Evolutionary conservation across 1,139 yeast species (phyloP), one percentile per base, ranked within the genome.

Genomic region (Lodderomyces orthopsilosis): DNA sequence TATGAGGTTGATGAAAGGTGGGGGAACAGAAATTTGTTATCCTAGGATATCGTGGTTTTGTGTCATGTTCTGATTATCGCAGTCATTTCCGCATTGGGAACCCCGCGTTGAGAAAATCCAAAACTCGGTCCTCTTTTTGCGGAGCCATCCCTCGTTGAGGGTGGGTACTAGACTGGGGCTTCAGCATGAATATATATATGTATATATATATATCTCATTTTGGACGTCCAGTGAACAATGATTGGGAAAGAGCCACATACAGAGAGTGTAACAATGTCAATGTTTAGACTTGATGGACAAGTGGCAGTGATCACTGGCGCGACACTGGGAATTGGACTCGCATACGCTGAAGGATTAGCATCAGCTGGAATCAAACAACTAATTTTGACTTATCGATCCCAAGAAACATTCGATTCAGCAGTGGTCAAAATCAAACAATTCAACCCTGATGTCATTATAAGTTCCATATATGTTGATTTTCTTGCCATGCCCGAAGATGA

Each of bases 241-340:
- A n/a, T n/a, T n/a, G n/a, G n/a, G n/a, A n/a, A n/a, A n/a, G n/a
- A n/a, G n/a, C n/a, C n/a, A n/a, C n/a, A n/a, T n/a, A n/a, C n/a
- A n/a, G n/a, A n/a, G n/a, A n/a, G n/a, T n/a, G n/a, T n/a, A n/a
- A n/a, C n/a, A 14, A 30, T 30, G 35, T 43, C 36, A 13, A 51
- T 62, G 40, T 65, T 65, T 48, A 62, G 67, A 15, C 59, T 65
- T 45, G 57, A 62, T 46, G 63, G 63, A n/a, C 61, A 62, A 48
- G 70, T 65, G 22, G 66, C 69, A 1, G 47, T 65, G 14, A 51
- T 65, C 37, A 65, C 70, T 6, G 69, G 70, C 10, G 68, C 68
- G 3, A 60, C 67, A 18, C 55, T 62, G 46, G 70, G 70, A 14
- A 65, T 65, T 44, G 70, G 70, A 2, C 56, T 62, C 43, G 68